These are phyloP conservation scores for Trypanosomatidae sp. DNA, from an alignment of 208 protist species.

Conservation along the genomic window DNA sequence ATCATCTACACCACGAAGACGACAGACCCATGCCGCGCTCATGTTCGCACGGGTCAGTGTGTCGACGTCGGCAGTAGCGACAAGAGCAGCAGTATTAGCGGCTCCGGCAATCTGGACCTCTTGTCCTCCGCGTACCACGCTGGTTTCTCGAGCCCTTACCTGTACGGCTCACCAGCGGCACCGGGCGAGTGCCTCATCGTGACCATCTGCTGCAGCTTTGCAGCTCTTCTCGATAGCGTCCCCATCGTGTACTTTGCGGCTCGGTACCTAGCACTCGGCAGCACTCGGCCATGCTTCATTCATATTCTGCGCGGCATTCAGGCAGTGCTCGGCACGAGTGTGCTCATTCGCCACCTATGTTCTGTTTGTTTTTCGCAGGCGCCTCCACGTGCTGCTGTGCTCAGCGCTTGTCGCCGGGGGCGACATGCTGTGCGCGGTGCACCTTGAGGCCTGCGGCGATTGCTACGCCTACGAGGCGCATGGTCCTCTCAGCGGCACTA, in stretches of 20 bases:
- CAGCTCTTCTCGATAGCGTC: constrained; percentile 26
- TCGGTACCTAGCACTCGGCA: constrained; percentile 45
- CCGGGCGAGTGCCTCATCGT: constrained; percentile 47
- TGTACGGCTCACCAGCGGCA: constrained; percentile 32
- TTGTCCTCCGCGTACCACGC: constrained; percentile 7
- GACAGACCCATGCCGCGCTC: constrained; percentile 30
- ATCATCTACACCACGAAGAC: constrained; percentile 35
- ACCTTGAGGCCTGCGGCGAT: constrained; percentile 19
- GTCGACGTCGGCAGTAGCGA: neutral
- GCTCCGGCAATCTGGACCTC: neutral
- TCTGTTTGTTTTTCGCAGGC: constrained; percentile 31
- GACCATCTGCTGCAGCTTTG: constrained; percentile 43
- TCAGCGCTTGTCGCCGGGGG: constrained; percentile 11
- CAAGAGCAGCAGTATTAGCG: neutral
- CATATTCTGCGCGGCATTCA: constrained; percentile 48
- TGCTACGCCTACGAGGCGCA: constrained; percentile 22
- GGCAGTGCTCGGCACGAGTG: constrained; percentile 31
- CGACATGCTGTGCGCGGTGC: constrained; percentile 18
- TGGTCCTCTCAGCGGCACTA: neutral
- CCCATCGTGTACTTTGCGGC: constrained; percentile 59
- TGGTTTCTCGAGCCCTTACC: constrained; percentile 18
- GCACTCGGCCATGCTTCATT: constrained; percentile 43
- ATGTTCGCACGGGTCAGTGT: constrained; percentile 15
- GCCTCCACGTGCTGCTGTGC: constrained; percentile 30
- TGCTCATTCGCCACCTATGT: constrained; percentile 57